phyloP scores from a whole-genome alignment of 1,284 basidiomycete species.

The Sphaerobolus stellatus region DNA sequence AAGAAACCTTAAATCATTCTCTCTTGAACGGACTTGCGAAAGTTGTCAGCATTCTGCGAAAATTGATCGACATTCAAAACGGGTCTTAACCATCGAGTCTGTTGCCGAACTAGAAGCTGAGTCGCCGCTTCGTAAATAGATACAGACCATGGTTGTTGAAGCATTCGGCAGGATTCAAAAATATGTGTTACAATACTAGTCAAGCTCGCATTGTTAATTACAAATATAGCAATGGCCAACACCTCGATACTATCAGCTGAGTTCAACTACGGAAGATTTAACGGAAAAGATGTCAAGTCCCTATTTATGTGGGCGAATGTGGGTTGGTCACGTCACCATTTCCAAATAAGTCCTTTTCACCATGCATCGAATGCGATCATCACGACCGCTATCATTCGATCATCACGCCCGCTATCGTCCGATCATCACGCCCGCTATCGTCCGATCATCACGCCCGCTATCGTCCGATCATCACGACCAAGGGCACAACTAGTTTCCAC shows the following conservation, averaged over 20 bases:
- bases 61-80: conserved; percentile 39
- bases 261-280: conserved; percentile 54
- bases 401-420: too few species aligned
- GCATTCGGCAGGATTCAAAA: conserved; percentile 25
- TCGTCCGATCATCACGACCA: too few species aligned
- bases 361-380: too few species aligned
- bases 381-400: too few species aligned
- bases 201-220: neutral
- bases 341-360: too few species aligned
- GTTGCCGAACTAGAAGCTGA: conserved; percentile 33
- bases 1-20: conserved; percentile 64
- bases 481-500: too few species aligned
- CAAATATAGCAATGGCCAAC: conserved; percentile 39
- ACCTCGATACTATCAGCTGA: conserved; percentile 51
- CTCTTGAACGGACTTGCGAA: conserved; percentile 35
- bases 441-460: too few species aligned
- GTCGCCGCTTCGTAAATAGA: conserved; percentile 31
- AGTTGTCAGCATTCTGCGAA: conserved; percentile 36
- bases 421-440: too few species aligned
- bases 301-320: too few species aligned
- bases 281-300: conserved; percentile 48
- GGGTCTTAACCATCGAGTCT: conserved; percentile 38
- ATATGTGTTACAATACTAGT: conserved; percentile 19
- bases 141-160: conserved; percentile 26
- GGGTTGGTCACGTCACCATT: too few species aligned